A percentile compares a stretch with the other conserved stretches of the same genome.
phyloP scores from a whole-genome alignment of 345 rosid genomes.

The Aquilaria yunnanensis region DNA sequence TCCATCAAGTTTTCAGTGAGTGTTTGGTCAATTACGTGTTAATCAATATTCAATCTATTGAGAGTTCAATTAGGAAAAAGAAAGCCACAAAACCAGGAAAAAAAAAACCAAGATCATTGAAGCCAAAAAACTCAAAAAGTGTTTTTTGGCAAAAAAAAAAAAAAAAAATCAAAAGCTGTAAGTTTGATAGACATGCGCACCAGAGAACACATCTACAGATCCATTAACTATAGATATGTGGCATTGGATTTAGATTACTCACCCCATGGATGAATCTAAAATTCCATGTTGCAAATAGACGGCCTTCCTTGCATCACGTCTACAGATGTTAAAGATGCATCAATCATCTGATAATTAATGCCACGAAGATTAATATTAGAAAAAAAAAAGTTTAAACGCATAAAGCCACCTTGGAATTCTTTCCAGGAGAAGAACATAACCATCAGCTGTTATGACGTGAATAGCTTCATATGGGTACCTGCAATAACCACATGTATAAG shows the following conservation, averaged over 20 bases:
- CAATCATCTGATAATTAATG: constrained; percentile 13
- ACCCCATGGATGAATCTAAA: constrained; percentile 67
- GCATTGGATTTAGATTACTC: constrained; percentile 1
- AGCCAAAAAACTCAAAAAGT: too few species aligned
- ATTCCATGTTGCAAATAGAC: constrained; percentile 62
- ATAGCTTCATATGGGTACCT: constrained; percentile 68
- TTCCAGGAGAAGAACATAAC: constrained; percentile 57
- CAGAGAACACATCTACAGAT: not conserved
- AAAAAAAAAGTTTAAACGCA: constrained; percentile 2
- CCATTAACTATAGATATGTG: not conserved
- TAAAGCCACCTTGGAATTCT: constrained; percentile 50
- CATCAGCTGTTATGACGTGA: constrained; percentile 48
- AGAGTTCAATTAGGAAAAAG: too few species aligned
- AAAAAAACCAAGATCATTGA: too few species aligned
- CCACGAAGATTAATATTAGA: not conserved
- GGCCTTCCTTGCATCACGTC: constrained; percentile 55
- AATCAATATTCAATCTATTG: too few species aligned
- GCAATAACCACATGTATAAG: constrained; percentile 6
- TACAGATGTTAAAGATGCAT: constrained; percentile 20
- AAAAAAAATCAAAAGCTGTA: too few species aligned
- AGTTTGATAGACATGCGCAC: too few species aligned
- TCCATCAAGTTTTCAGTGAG: too few species aligned
- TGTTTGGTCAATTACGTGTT: too few species aligned
- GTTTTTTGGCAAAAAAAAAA: too few species aligned
- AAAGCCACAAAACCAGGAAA: too few species aligned